Evolutionary conservation across 352 stramenopile genomes (phyloP).

Genomic region (Globisporangium takayamanum): DNA sequence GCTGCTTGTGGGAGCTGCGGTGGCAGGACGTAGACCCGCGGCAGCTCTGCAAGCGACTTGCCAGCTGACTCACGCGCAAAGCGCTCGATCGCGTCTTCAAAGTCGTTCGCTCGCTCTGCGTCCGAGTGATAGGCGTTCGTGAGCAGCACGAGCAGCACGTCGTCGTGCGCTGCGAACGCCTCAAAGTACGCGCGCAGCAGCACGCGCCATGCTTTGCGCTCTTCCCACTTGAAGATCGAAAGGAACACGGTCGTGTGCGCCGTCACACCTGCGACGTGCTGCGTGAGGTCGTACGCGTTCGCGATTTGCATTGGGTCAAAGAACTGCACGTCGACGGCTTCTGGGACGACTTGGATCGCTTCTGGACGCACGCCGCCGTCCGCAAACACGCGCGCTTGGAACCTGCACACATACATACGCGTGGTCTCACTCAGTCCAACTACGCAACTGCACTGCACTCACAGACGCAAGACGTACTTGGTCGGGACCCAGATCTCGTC

Average conservation of each 20-base stretch:
- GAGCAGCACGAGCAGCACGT: constrained; percentile 80
- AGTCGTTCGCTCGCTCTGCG: constrained; percentile 37
- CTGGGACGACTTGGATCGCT: constrained; percentile 69
- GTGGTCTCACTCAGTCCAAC: neutral
- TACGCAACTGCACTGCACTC: neutral
- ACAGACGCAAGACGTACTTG: constrained; percentile 2
- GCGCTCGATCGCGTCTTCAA: constrained; percentile 42
- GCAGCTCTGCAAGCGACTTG: constrained; percentile 42
- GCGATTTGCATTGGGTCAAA: constrained; percentile 63
- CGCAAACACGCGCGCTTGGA: constrained; percentile 71
- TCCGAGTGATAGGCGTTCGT: constrained; percentile 83
- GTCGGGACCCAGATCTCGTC: constrained; percentile 93
- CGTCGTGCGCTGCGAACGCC: constrained; percentile 47
- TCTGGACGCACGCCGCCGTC: constrained; percentile 44
- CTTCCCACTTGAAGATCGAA: constrained; percentile 93
- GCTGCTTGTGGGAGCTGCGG: constrained; percentile 49
- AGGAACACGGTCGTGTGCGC: constrained; percentile 75
- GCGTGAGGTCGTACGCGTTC: constrained; percentile 39
- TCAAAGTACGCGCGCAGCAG: constrained; percentile 83
- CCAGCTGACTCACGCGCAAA: constrained; percentile 42
- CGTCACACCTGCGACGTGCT: constrained; percentile 27
- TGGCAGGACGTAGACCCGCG: constrained; percentile 53
- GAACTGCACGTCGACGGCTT: constrained; percentile 88
- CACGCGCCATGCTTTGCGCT: constrained; percentile 88
- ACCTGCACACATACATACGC: constrained; percentile 22